phyloP scores from a whole-genome alignment of 2,329 filamentous ascomycete genomes.

The Seiridium unicorne region DNA sequence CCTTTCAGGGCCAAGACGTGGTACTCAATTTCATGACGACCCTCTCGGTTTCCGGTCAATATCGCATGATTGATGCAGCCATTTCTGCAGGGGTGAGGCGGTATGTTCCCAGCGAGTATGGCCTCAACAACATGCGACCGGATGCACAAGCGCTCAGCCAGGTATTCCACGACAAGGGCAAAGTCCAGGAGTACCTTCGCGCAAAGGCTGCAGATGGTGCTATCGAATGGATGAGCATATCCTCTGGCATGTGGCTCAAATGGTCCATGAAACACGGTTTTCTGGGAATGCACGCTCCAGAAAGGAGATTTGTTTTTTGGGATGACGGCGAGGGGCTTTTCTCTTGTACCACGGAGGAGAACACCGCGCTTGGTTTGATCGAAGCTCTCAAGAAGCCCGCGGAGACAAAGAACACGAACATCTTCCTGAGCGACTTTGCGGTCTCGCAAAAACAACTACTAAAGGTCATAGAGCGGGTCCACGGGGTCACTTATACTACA shows the following conservation, averaged over 20 bases:
- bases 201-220: constrained; percentile 17
- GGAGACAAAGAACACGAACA: constrained; percentile 30
- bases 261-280: constrained; percentile 25
- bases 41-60: constrained; percentile 36
- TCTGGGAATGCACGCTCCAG: constrained; percentile 20
- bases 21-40: constrained; percentile 41
- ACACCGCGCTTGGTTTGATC: constrained; percentile 27
- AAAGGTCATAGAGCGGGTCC: constrained; percentile 47
- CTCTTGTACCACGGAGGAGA: constrained; percentile 32
- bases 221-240: constrained; percentile 30
- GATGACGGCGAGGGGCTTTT: constrained; percentile 32
- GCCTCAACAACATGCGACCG: constrained; percentile 30
- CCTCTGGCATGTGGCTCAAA: constrained; percentile 26
- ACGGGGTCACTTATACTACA: constrained; percentile 37
- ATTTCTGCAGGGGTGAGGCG: constrained; percentile 53
- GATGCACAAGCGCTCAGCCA: constrained; percentile 22
- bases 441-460: constrained; percentile 32
- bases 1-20: constrained; percentile 24
- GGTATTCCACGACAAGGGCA: constrained; percentile 26
- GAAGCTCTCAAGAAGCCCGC: constrained; percentile 24
- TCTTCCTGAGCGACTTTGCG: constrained; percentile 31
- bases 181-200: constrained; percentile 23
- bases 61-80: constrained; percentile 52
- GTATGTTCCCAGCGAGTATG: constrained; percentile 55
- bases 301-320: constrained; percentile 23